These are phyloP conservation scores for Talaromyces pinophilus DNA, from an alignment of 2,329 filamentous ascomycete genomes.

Conservation along the genomic window DNA sequence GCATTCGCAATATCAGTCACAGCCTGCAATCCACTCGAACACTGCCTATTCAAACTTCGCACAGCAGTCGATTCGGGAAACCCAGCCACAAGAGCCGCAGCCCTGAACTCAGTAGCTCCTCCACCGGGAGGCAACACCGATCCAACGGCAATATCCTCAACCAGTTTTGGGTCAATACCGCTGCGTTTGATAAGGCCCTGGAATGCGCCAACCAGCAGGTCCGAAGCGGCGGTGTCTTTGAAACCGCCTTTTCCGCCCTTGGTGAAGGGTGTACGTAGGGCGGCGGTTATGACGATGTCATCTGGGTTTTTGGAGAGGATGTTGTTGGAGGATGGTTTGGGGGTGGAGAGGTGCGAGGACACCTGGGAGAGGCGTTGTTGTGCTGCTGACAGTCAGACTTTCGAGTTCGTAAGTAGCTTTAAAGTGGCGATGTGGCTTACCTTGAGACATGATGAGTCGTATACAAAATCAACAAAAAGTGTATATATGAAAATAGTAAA, in stretches of 20 bases:
- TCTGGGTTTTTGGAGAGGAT: slow-evolving; percentile 56
- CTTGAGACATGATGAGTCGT: slow-evolving; percentile 41
- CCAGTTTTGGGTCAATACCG: slow-evolving; percentile 79
- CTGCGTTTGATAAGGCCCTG: slow-evolving; percentile 80
- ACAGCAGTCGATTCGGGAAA: slow-evolving; percentile 86
- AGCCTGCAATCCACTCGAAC: slow-evolving; percentile 88
- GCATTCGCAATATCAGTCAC: slow-evolving; percentile 93
- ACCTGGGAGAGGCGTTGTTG: slow-evolving; percentile 62
- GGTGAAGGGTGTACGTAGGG: slow-evolving; percentile 87
- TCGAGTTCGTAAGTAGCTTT: not conserved
- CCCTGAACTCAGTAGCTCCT: slow-evolving; percentile 95
- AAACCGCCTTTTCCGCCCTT: slow-evolving; percentile 91
- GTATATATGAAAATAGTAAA: slow-evolving; percentile 6
- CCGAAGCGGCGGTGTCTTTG: slow-evolving; percentile 88
- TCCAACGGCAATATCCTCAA: slow-evolving; percentile 92
- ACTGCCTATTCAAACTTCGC: slow-evolving; percentile 88
- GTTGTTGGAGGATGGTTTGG: slow-evolving; percentile 12
- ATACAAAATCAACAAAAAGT: not conserved
- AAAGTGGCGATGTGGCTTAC: slow-evolving; percentile 31
- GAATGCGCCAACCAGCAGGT: slow-evolving; percentile 82
- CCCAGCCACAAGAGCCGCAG: slow-evolving; percentile 83
- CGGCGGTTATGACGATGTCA: slow-evolving; percentile 86
- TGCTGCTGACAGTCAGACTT: slow-evolving; percentile 39
- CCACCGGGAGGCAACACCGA: slow-evolving; percentile 89
- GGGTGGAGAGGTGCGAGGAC: slow-evolving; percentile 54